Percentiles rank a stretch among this genome's conserved stretches.
Evolutionary conservation across 2,329 filamentous ascomycete species (phyloP).

Genomic region (Rutstroemia sp.): DNA sequence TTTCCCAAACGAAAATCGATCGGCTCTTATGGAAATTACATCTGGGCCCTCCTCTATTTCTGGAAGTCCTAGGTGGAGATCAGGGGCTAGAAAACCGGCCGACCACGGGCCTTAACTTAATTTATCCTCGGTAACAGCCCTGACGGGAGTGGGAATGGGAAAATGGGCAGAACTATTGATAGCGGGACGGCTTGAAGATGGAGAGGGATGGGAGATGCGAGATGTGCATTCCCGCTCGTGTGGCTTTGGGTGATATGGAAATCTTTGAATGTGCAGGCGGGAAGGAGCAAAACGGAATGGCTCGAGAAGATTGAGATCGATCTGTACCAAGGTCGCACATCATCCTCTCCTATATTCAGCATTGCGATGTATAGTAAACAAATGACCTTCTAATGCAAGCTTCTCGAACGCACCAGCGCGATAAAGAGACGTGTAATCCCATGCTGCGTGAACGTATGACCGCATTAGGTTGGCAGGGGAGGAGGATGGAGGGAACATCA

Average conservation of each 20-base stretch:
- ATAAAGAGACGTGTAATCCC: neutral
- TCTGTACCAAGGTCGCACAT: no score
- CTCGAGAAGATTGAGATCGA: no score
- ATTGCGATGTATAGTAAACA: neutral
- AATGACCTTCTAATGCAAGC: neutral
- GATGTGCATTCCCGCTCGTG: no score
- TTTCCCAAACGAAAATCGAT: neutral
- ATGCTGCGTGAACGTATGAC: neutral
- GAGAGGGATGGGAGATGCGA: no score
- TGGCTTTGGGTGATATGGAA: no score
- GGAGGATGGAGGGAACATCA: neutral
- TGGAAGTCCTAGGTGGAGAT: neutral
- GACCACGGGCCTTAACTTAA: neutral
- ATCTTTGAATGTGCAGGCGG: no score
- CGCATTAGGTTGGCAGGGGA: neutral
- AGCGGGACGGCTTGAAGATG: no score
- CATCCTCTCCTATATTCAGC: no score
- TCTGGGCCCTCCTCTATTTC: neutral
- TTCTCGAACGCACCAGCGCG: neutral
- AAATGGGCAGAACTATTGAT: no score
- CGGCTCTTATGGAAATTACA: neutral
- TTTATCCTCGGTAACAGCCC: neutral
- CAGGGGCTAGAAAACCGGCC: neutral
- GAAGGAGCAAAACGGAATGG: no score
- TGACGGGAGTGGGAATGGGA: neutral